Evolutionary conservation across 176 grass and related monocot species (phyloP).

Genomic region (Dendrocalamus sinicus): DNA sequence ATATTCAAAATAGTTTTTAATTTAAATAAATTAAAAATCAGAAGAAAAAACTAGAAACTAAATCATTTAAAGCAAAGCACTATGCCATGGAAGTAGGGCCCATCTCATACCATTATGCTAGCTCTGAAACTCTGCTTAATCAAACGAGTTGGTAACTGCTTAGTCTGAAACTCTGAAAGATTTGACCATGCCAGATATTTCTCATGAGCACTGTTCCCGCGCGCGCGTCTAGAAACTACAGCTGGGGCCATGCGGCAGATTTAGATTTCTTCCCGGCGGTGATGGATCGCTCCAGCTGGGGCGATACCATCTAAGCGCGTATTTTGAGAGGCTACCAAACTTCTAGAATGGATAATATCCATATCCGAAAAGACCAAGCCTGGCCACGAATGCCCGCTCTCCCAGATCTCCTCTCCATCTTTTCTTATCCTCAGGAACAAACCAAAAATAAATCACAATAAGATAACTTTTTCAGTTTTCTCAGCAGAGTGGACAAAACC

Average conservation of each 20-base stretch:
- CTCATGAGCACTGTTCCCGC: neutral
- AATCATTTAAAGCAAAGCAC: too few species aligned
- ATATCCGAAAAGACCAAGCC: constrained; percentile 66
- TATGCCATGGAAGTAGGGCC: too few species aligned
- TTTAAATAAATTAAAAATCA: too few species aligned
- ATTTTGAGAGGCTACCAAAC: constrained; percentile 59
- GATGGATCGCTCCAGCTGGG: neutral
- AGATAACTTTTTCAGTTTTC: neutral
- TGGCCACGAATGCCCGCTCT: constrained; percentile 64
- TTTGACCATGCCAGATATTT: neutral
- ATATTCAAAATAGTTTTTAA: too few species aligned
- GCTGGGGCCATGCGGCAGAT: constrained; percentile 19
- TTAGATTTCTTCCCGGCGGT: constrained; percentile 28
- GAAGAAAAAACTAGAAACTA: too few species aligned
- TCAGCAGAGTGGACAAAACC: constrained; percentile 8
- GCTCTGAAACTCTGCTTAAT: neutral
- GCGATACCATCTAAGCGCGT: neutral
- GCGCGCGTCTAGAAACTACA: neutral
- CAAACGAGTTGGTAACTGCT: neutral
- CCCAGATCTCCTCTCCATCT: constrained; percentile 64
- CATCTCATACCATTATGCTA: neutral
- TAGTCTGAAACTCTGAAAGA: neutral
- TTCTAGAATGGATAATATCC: constrained; percentile 65
- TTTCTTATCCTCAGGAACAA: constrained; percentile 66
- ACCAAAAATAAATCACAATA: constrained; percentile 15